phyloP scores from a whole-genome alignment of 441 rosid species.

The Pelargonium australe region DNA sequence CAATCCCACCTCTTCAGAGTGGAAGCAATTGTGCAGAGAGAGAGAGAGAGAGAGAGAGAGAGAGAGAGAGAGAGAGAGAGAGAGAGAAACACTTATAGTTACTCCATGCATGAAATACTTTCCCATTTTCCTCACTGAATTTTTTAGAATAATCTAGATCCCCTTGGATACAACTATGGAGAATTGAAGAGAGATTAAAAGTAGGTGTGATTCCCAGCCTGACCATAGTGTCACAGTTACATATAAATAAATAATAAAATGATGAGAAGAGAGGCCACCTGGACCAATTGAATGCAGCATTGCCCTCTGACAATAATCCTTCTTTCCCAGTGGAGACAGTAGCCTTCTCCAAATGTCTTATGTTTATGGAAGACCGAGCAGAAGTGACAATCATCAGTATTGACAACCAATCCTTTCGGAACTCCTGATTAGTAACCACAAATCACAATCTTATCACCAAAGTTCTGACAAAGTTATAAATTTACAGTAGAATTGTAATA shows the following conservation, averaged over 20 bases:
- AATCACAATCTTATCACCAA: slow-evolving; percentile 10
- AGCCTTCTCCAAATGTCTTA: slow-evolving; percentile 97
- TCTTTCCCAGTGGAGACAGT: slow-evolving; percentile 99
- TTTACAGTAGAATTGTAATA: slow-evolving; percentile 10
- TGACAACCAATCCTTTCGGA: slow-evolving; percentile 93
- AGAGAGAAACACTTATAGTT: background rate
- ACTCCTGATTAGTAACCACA: slow-evolving; percentile 56
- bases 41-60: background rate
- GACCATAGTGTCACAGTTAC: slow-evolving; percentile 2
- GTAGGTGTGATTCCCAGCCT: background rate
- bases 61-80: background rate
- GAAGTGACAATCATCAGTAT: slow-evolving; percentile 97
- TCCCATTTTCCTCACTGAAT: background rate
- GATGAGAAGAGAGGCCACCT: slow-evolving; percentile 41
- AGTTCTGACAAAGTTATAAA: slow-evolving; percentile 13
- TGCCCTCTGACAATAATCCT: slow-evolving; percentile 99
- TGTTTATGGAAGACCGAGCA: slow-evolving; percentile 88
- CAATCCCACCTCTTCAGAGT: background rate
- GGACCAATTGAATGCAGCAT: slow-evolving; percentile 97
- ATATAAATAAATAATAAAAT: slow-evolving; percentile 11
- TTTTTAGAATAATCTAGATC: background rate
- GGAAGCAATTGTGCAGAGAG: background rate
- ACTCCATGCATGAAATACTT: background rate
- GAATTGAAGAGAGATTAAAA: slow-evolving; percentile 6
- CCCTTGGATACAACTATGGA: background rate